phyloP scores from a whole-genome alignment of 768 basidiomycete species.

The Ephemerocybe angulata region DNA sequence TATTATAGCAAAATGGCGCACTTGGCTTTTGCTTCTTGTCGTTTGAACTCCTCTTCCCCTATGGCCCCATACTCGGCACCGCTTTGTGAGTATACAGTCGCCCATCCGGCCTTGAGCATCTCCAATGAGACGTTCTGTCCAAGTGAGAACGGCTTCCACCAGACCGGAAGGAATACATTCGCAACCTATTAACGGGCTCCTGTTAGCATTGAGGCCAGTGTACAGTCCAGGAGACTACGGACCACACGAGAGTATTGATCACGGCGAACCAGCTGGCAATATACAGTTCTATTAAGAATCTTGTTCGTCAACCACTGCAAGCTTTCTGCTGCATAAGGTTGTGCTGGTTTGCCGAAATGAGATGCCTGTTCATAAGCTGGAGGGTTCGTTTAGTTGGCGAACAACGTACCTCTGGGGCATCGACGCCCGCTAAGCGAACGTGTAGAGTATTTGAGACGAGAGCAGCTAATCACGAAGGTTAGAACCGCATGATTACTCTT shows the following conservation, averaged over 20 bases:
- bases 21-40: conserved; percentile 65
- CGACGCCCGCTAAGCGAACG: conserved; percentile 85
- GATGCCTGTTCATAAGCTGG: conserved; percentile 44
- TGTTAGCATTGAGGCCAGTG: not conserved
- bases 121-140: not conserved
- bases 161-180: not conserved
- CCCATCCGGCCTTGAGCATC: not conserved
- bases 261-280: conserved; percentile 66
- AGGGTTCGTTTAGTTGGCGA: not conserved
- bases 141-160: not conserved
- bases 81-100: not conserved
- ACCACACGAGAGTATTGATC: conserved; percentile 88
- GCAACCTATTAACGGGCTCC: not conserved
- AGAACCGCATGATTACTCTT: not conserved
- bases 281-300: conserved; percentile 57
- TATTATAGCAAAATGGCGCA: conserved; percentile 21
- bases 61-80: not conserved
- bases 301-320: conserved; percentile 63
- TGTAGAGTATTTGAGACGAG: conserved; percentile 82
- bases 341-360: conserved; percentile 80
- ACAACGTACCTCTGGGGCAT: conserved; percentile 79
- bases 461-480: not conserved
- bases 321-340: conserved; percentile 72
- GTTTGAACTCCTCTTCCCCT: not conserved
- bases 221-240: conserved; percentile 21